Evolutionary conservation across 495 filamentous ascomycete species (phyloP).

Genomic region (Penicillium taxi): DNA sequence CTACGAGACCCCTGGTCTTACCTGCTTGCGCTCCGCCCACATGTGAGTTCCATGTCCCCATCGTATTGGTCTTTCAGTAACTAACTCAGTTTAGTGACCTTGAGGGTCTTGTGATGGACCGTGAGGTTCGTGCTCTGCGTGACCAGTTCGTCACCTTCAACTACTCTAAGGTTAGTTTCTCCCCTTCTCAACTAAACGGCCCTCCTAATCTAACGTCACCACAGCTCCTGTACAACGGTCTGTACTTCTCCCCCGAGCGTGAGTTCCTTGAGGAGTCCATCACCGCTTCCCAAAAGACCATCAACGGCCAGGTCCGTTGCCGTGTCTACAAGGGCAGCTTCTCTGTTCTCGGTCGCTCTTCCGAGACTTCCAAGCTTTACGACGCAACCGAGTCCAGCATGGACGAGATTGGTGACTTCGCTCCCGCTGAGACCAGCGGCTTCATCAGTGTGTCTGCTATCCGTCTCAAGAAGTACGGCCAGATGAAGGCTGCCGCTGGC

Average conservation of each 20-base stretch:
- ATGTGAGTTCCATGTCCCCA: conserved; percentile 32
- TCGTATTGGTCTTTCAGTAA: neutral
- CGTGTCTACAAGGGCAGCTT: conserved; percentile 70
- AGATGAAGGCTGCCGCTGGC: conserved; percentile 57
- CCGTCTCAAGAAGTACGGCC: conserved; percentile 84
- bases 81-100: conserved; percentile 46
- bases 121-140: conserved; percentile 74
- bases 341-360: conserved; percentile 65
- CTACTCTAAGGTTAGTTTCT: conserved; percentile 50
- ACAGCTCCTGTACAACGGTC: conserved; percentile 65
- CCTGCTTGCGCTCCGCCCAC: conserved; percentile 68
- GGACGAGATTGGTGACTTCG: conserved; percentile 81
- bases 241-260: conserved; percentile 68
- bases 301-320: conserved; percentile 63
- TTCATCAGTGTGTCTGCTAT: conserved; percentile 81
- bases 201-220: neutral
- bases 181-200: neutral
- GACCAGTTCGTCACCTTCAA: conserved; percentile 69
- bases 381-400: conserved; percentile 70
- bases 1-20: conserved; percentile 76
- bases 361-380: conserved; percentile 79
- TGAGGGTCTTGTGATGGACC: conserved; percentile 79
- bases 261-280: conserved; percentile 71
- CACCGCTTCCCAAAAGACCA: conserved; percentile 60
- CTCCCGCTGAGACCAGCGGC: conserved; percentile 62